phyloP scores from a whole-genome alignment of 2,329 filamentous ascomycete species.

The Pezicula rhizophila region DNA sequence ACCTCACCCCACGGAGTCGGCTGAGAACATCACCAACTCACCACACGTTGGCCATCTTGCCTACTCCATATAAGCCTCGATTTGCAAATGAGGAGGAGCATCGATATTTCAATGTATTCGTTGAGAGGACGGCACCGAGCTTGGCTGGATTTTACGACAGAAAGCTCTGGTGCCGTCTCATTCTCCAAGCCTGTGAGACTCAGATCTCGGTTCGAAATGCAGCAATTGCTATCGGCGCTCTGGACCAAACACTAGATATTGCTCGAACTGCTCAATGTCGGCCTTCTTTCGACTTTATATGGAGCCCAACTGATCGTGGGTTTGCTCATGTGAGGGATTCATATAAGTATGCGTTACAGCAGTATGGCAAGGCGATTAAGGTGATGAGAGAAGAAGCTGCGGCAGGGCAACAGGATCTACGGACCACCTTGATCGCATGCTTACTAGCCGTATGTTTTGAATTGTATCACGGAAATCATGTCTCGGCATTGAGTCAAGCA shows the following conservation, averaged over 20 bases:
- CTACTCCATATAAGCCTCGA: neutral
- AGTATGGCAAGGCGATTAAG: neutral
- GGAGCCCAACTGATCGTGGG: neutral
- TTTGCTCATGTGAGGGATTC: neutral
- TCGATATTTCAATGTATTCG: neutral
- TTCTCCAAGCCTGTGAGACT: constrained; percentile 55
- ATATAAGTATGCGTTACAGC: neutral
- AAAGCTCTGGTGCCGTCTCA: constrained; percentile 54
- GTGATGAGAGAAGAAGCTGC: neutral
- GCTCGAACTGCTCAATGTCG: neutral
- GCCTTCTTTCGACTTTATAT: no score
- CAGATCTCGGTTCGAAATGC: constrained; percentile 55
- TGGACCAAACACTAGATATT: constrained; percentile 55
- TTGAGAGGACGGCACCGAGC: neutral
- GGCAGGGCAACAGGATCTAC: neutral
- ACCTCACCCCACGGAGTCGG: neutral
- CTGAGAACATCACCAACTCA: neutral
- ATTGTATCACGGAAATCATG: constrained; percentile 1
- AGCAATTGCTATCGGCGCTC: constrained; percentile 56
- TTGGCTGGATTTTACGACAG: constrained; percentile 55
- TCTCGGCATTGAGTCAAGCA: neutral
- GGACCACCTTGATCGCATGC: neutral
- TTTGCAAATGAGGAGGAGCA: neutral
- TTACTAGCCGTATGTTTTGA: constrained; percentile 1
- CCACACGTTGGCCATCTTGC: neutral